These are phyloP conservation scores for Kurtzmaniella quercitrusa DNA, from an alignment of 1,139 yeast species.

Conservation along the genomic window DNA sequence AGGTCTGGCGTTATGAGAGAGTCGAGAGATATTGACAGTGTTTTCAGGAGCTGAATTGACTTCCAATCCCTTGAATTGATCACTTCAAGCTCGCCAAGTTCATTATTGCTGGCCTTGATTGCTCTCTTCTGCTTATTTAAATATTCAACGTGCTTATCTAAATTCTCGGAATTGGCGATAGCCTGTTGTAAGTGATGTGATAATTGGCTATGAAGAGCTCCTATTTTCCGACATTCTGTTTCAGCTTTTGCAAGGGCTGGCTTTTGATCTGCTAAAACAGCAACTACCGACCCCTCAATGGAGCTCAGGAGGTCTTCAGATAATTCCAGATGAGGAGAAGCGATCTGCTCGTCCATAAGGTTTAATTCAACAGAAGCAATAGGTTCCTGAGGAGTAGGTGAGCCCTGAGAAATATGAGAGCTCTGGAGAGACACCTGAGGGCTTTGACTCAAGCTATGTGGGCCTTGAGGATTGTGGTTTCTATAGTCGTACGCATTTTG, in stretches of 20 bases:
- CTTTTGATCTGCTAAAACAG: neutral
- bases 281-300: neutral
- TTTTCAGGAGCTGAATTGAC: conserved; percentile 16
- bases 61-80: conserved; percentile 19
- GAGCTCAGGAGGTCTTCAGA: neutral
- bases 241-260: conserved; percentile 1
- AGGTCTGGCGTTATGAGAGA: conserved; percentile 40
- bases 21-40: conserved; percentile 22
- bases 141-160: conserved; percentile 31
- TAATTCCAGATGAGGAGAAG: neutral
- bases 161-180: conserved; percentile 28
- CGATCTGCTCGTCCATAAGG: neutral
- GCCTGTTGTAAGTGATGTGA: conserved; percentile 38
- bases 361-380: neutral
- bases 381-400: neutral
- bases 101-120: conserved; percentile 23
- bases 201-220: conserved; percentile 31
- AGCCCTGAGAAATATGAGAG: neutral
- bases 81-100: conserved; percentile 21
- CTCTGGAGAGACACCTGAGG: neutral
- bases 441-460: neutral
- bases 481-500: neutral
- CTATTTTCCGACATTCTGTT: conserved; percentile 16
- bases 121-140: conserved; percentile 27
- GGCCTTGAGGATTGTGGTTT: neutral